phyloP scores from a whole-genome alignment of 176 grass and related monocot species.

The Eleusine indica region DNA sequence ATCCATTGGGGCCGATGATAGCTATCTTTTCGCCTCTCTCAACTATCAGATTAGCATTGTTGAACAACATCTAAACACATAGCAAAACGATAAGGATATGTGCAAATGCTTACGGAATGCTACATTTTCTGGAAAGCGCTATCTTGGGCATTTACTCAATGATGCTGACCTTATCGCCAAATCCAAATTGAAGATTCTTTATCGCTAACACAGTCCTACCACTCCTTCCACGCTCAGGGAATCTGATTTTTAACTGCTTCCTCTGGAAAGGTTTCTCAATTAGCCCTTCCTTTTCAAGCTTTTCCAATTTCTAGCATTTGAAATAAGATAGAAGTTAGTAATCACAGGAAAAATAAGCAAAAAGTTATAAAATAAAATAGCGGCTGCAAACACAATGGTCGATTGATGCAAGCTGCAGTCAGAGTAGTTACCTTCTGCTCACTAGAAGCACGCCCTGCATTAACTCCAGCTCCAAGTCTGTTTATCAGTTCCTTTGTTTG shows the following conservation, averaged over 20 bases:
- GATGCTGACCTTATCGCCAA: slow-evolving; percentile 70
- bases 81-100: slow-evolving; percentile 15
- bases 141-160: slow-evolving; percentile 11
- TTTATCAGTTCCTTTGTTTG: slow-evolving; percentile 92
- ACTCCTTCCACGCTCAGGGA: slow-evolving; percentile 87
- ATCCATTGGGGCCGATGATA: slow-evolving; percentile 98
- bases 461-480: slow-evolving; percentile 91
- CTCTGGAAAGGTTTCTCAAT: slow-evolving; percentile 95
- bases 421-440: slow-evolving; percentile 79
- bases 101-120: not conserved
- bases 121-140: not conserved
- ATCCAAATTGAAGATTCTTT: slow-evolving; percentile 85
- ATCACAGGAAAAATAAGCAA: slow-evolving; percentile 23
- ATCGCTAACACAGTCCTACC: slow-evolving; percentile 71
- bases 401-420: not conserved
- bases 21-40: slow-evolving; percentile 96
- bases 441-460: slow-evolving; percentile 88
- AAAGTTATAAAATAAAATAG: not conserved
- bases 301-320: slow-evolving; percentile 89
- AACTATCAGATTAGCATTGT: slow-evolving; percentile 86
- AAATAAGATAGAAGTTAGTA: slow-evolving; percentile 37
- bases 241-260: slow-evolving; percentile 96
- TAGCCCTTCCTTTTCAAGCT: slow-evolving; percentile 93
- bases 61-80: slow-evolving; percentile 71
- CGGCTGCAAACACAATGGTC: not conserved